These are phyloP conservation scores for Plenodomus biglobosus DNA, from an alignment of 2,329 filamentous ascomycete genomes.

Conservation along the genomic window DNA sequence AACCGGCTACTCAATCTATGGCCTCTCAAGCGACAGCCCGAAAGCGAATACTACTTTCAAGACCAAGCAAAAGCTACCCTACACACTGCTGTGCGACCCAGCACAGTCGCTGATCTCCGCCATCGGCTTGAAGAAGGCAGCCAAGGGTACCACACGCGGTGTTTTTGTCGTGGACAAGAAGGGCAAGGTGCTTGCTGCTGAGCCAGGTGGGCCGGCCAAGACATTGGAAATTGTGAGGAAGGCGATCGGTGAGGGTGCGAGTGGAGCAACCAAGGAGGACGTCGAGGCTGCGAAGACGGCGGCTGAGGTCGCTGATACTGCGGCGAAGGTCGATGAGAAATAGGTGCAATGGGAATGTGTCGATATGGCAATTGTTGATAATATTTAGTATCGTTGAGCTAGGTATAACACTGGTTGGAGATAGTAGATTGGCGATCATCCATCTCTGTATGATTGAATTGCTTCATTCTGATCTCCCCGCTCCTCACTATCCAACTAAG, in stretches of 20 bases:
- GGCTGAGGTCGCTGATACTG: slow-evolving; percentile 51
- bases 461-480: no score
- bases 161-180: slow-evolving; percentile 84
- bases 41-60: slow-evolving; percentile 94
- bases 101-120: slow-evolving; percentile 73
- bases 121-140: slow-evolving; percentile 85
- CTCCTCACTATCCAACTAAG: no score
- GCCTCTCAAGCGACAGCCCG: slow-evolving; percentile 81
- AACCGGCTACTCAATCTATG: slow-evolving; percentile 83
- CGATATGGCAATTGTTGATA: not conserved
- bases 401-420: no score
- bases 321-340: slow-evolving; percentile 43
- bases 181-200: slow-evolving; percentile 75
- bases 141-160: slow-evolving; percentile 78
- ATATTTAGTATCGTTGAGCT: no score
- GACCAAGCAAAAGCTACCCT: slow-evolving; percentile 86
- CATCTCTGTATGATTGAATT: no score
- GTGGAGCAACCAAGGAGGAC: slow-evolving; percentile 18
- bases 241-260: slow-evolving; percentile 52
- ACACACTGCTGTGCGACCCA: slow-evolving; percentile 84
- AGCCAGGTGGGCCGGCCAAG: slow-evolving; percentile 73
- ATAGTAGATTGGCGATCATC: no score
- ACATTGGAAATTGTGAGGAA: slow-evolving; percentile 77
- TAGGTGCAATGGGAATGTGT: slow-evolving; percentile 18
- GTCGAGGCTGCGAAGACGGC: slow-evolving; percentile 43